Base-by-base conservation (phyloP, 805 yeast genomes). In the Wickerhamiella kazuoi region DNA sequence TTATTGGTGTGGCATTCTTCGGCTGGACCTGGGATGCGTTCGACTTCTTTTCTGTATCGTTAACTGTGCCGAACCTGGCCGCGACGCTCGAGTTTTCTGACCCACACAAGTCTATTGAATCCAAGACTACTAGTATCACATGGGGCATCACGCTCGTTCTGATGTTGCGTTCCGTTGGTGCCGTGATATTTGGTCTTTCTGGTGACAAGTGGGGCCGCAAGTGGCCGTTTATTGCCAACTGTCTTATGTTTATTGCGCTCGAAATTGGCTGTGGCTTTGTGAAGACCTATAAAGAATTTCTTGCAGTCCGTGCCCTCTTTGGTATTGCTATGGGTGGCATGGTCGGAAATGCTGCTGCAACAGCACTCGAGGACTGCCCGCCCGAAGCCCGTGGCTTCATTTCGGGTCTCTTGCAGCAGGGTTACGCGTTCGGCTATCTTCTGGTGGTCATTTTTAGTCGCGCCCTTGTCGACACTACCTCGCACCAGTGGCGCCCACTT, bases 21-120 rank as follows among this genome's bases (percentile, higher is more conserved):
- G 79, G 74, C 26, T 78, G 86, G 84, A 65, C 78, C 2, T 65
- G 76, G 67, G 86, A 76, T 49, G 76, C 82, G 2, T 68, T 77
- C 54, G 84, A 77, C 49, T 78, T 74, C 57, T 78, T 78, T 51
- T 60, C 71, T 21, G 76, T 74, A 8, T 67, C 78, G 11, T 63
- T 75, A 36, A 68, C 72, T 39, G 75, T 69, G 3, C 42, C 67
- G 1, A 54, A 61, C 2, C 62, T 78, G 38, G 76, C 81, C 23
- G 48, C 53, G 30, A 50, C 67, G 2, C 65, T 77, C 38, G 61
- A 60, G 33, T 21, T 35, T 4, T 11, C 26, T 11, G 11, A 23
- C 26, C 11, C 26, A 11, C 26, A 23, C 26, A 23, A 23, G 26
- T 7, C 26, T 23, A 6, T 11, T 6, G 26, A 23, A 11, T 60